Evolutionary conservation across 2,329 filamentous ascomycete genomes (phyloP), one percentile per base, ranked within the genome.

Genomic region (Nakataea oryzae): DNA sequence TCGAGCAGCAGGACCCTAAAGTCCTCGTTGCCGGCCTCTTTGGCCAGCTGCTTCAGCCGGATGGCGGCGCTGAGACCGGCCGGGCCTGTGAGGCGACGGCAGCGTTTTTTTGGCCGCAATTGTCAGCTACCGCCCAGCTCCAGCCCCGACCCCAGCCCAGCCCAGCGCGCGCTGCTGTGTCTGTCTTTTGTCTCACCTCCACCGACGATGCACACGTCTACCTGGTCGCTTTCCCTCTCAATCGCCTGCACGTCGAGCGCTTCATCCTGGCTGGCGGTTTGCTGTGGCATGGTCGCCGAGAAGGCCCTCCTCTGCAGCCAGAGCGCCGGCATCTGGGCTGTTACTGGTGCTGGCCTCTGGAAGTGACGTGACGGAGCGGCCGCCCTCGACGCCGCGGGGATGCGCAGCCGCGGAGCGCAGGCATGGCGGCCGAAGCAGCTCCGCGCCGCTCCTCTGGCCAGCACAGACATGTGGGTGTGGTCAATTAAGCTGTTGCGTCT

Each of bases 141-240:
- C n/a, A n/a, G n/a, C n/a, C n/a, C n/a, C n/a, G n/a, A n/a, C n/a
- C 3, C 14, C 34, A 47, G 34, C 34, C 8, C 28, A 56, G 57
- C 34, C 13, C 50, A 57, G 58, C 32, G 21, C 24, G 26, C 17
- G 9, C 41, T 50, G 41, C 17, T 13, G 11, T 50, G 14, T 24
- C 41, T 11, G 41, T 9, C 41, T 50, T n/a, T 56, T 12, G 57
- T 68, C 75, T 70, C 78, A 86, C 83, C 93, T 74, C 91, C 95
- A 70, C 95, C 95, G 61, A 99, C 86, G 70, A 99, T 97, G 75
- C 92, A 96, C 32, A 99, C 93, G 75, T 99, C 95, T 32, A 99
- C 95, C 76, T 95, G 79, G 70, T 99, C 95, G 61, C 86, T 89
- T 74, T 97, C 95, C 66, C 95, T 88, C 66, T 97, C 93, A 63